Base-by-base conservation (phyloP, 129 eudicot species). In the Pseudognaphalium luteoalbum region DNA sequence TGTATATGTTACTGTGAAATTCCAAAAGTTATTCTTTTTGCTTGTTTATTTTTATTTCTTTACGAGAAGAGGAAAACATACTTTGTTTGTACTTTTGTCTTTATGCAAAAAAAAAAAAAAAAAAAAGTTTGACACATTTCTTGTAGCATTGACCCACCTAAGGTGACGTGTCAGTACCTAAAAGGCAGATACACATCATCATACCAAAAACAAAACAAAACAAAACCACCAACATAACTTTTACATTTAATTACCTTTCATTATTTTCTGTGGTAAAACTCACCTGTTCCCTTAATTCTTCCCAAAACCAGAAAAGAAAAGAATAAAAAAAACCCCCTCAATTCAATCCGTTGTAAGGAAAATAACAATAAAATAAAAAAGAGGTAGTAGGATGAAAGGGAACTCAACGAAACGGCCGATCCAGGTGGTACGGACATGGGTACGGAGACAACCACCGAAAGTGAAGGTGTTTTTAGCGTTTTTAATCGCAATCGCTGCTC, bases 391-490 rank as follows among this genome's bases (percentile, higher is more conserved):
- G 76, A 82, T 82, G 85, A 70, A 71, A 68, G 74, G 62, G 32
- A 67, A 60, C 54, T 5, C 54, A 16, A 56, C 67, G 68, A 81
- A 81, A 62, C 66, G 78, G 82, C 82, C 86, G 61, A 59, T 82
- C 16, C 82, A 82, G 79, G 82, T 66, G 74, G 86, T 82, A 54
- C 47, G 79, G 72, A 56, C 84, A 61, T 90, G 96, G 96, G 78
- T 90, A 12, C 85, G 83, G 35, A 80, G 93, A 66, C 96, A 90
- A 60, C 93, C 96, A 50, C 93, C 93, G 21, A 90, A 88, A 76
- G 86, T 88, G 33, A 90, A 87, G 89, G 88, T 83, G 58, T 83
- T 90, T 20, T 83, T 87, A 22, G 96, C 84, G 2, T 86, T 88
- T 62, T 35, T 85, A 15, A 61, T 68, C 67, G 89, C 79, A 19